Evolutionary conservation across 108 stramenopile species (phyloP).

Genomic region (Craspedostauros australis): DNA sequence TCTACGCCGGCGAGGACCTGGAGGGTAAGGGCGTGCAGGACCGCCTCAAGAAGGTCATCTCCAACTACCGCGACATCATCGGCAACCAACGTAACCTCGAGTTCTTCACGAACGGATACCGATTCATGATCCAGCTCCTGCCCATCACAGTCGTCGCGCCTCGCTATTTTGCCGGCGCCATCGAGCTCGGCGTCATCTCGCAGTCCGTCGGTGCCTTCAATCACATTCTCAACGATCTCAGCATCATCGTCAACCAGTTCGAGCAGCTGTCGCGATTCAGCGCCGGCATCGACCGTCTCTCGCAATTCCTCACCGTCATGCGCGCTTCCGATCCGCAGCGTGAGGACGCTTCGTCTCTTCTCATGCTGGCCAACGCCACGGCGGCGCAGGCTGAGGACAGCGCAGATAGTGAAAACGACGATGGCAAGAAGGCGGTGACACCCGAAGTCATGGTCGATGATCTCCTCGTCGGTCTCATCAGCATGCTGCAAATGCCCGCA

Average conservation of each 20-base stretch:
- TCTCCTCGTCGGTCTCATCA: too few relatives aligned
- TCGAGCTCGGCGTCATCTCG: slow-evolving; percentile 88
- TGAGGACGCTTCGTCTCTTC: slow-evolving; percentile 18
- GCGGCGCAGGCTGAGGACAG: background rate
- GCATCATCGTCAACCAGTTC: slow-evolving; percentile 89
- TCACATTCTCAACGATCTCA: slow-evolving; percentile 87
- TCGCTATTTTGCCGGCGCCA: slow-evolving; percentile 83
- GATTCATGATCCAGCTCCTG: slow-evolving; percentile 84
- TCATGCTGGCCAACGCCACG: slow-evolving; percentile 7
- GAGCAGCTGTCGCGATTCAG: slow-evolving; percentile 82
- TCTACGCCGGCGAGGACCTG: slow-evolving; percentile 86
- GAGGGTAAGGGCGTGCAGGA: slow-evolving; percentile 61
- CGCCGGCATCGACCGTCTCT: slow-evolving; percentile 87
- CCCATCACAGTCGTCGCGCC: slow-evolving; percentile 92
- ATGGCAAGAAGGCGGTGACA: background rate
- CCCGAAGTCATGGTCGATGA: background rate
- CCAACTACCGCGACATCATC: slow-evolving; percentile 73
- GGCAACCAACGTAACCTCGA: slow-evolving; percentile 81
- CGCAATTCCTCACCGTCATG: slow-evolving; percentile 74
- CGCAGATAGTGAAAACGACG: background rate
- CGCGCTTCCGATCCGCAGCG: slow-evolving; percentile 47
- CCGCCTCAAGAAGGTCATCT: slow-evolving; percentile 62
- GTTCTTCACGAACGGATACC: slow-evolving; percentile 88
- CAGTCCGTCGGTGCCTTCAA: slow-evolving; percentile 79
- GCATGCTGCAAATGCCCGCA: too few relatives aligned